These are phyloP conservation scores for Candida easanensis DNA, from an alignment of 805 yeast genomes.

Conservation along the genomic window DNA sequence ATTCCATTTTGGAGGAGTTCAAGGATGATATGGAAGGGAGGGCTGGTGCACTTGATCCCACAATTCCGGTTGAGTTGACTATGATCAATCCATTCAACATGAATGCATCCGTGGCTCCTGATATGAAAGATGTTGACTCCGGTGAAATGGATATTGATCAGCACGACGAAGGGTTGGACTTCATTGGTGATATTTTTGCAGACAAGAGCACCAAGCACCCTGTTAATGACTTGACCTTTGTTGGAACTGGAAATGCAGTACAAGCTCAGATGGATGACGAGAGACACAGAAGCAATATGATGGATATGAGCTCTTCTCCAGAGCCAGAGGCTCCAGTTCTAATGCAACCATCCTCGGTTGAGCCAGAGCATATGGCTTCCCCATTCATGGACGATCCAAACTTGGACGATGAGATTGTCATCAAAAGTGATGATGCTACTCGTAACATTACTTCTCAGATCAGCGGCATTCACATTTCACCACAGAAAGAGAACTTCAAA, in stretches of 20 bases:
- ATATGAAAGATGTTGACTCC: constrained; percentile 2
- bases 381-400: constrained; percentile 24
- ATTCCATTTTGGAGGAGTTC: constrained; percentile 26
- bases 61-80: constrained; percentile 27
- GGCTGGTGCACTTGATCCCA: constrained; percentile 13
- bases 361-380: constrained; percentile 14
- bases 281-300: not conserved
- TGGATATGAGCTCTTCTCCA: constrained; percentile 7
- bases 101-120: not conserved
- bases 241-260: constrained; percentile 6
- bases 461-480: not conserved
- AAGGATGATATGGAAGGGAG: constrained; percentile 18
- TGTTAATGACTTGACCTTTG: constrained; percentile 8
- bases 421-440: constrained; percentile 19
- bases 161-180: constrained; percentile 14
- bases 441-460: constrained; percentile 21
- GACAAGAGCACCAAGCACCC: constrained; percentile 7
- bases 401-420: constrained; percentile 13
- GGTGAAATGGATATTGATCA: constrained; percentile 14
- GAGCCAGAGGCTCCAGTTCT: constrained; percentile 6
- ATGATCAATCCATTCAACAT: constrained; percentile 27
- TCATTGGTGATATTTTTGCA: constrained; percentile 23
- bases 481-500: not conserved
- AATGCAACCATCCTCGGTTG: constrained; percentile 4
- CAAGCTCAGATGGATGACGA: not conserved